These are phyloP conservation scores for Cutaneotrichosporon dermatis DNA, from an alignment of 1,284 basidiomycete genomes.

Conservation along the genomic window DNA sequence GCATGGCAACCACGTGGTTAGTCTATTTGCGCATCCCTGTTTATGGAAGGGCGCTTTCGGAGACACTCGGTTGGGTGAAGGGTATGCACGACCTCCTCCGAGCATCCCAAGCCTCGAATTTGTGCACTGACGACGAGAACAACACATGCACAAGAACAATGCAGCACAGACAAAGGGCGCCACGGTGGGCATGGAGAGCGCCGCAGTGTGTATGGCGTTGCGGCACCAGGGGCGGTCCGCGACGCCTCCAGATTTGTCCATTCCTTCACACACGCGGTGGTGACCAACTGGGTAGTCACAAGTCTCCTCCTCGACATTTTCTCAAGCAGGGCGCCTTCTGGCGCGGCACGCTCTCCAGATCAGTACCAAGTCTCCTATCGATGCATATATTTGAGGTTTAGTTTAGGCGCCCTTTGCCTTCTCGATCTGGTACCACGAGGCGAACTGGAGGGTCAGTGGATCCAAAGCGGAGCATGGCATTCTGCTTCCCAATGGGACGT, in stretches of 20 bases:
- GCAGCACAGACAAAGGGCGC: neutral
- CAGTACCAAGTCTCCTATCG: neutral
- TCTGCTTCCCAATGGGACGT: neutral
- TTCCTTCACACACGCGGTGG: neutral
- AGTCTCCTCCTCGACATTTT: neutral
- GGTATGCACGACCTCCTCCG: neutral
- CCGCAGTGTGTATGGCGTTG: neutral
- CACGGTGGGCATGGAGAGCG: neutral
- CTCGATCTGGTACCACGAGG: conserved; percentile 1
- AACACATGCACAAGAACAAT: no score
- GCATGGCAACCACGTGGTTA: no score
- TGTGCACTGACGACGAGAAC: no score
- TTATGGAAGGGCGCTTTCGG: neutral
- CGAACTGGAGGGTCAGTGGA: conserved; percentile 2
- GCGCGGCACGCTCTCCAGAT: no score
- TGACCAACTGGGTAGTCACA: conserved; percentile 2
- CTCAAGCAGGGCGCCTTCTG: no score
- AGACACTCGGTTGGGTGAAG: neutral
- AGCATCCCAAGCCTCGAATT: neutral
- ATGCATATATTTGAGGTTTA: neutral
- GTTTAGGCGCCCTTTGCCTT: conserved; percentile 6
- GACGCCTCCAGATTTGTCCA: neutral
- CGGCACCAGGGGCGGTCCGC: neutral
- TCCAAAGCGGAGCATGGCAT: no score
- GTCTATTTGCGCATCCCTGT: neutral